phyloP scores from a whole-genome alignment of 73 alveolate genomes.

The Urostyla sp. region DNA sequence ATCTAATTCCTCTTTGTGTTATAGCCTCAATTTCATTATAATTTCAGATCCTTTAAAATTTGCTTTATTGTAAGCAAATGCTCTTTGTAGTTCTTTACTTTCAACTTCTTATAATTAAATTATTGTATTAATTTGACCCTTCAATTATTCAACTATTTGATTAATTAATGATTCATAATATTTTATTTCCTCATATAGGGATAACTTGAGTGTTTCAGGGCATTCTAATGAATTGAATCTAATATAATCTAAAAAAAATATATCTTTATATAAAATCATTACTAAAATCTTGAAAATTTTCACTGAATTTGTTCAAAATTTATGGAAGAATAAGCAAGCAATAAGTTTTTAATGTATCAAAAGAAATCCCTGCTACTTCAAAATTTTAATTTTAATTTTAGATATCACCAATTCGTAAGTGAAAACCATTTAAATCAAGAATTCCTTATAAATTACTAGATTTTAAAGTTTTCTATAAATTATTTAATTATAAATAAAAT shows the following conservation, averaged over 20 bases:
- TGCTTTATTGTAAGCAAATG: conserved; percentile 12
- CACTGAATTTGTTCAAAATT: background rate
- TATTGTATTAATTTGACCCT: conserved; percentile 14
- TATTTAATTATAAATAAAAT: background rate
- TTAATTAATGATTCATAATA: conserved; percentile 5
- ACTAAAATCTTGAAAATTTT: background rate
- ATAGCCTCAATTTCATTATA: background rate
- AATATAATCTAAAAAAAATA: background rate
- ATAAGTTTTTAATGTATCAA: conserved; percentile 17
- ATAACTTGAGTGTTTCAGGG: background rate
- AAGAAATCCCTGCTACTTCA: background rate
- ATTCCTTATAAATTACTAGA: background rate
- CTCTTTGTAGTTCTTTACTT: conserved; percentile 25
- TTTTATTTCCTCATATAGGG: background rate
- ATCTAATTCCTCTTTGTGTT: conserved; percentile 32
- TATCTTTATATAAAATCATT: background rate
- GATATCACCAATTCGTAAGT: background rate
- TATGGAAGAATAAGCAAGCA: conserved; percentile 25
- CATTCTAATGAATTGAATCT: background rate
- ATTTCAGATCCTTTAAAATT: background rate
- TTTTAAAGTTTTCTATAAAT: conserved; percentile 27
- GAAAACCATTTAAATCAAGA: background rate
- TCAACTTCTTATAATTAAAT: conserved; percentile 15
- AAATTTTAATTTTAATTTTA: background rate
- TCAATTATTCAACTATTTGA: conserved; percentile 6